phyloP scores from a whole-genome alignment of 805 yeast genomes.

The Ogataea methylovora region DNA sequence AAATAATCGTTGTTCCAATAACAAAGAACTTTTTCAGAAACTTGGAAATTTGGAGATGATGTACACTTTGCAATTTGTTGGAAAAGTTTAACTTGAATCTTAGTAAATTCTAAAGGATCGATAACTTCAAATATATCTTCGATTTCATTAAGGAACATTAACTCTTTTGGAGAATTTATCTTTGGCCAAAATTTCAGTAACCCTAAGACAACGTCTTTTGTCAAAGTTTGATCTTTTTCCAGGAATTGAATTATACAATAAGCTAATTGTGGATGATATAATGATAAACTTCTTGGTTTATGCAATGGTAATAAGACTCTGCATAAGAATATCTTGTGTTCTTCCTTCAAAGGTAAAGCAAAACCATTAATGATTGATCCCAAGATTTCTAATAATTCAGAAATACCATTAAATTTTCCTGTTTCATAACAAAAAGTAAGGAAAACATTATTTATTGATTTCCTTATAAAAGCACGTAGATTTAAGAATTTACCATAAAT shows the following conservation, averaged over 20 bases:
- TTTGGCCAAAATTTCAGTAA: slow-evolving; percentile 94
- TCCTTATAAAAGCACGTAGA: slow-evolving; percentile 82
- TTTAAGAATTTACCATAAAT: slow-evolving; percentile 93
- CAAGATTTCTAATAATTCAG: slow-evolving; percentile 87
- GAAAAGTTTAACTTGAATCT: slow-evolving; percentile 87
- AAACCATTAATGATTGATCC: slow-evolving; percentile 97
- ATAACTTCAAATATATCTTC: slow-evolving; percentile 96
- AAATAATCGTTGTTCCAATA: slow-evolving; percentile 95
- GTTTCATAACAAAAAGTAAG: slow-evolving; percentile 92
- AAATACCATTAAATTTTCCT: slow-evolving; percentile 91
- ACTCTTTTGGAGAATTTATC: slow-evolving; percentile 88
- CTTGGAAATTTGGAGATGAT: slow-evolving; percentile 93
- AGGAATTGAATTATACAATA: slow-evolving; percentile 95
- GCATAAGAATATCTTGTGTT: slow-evolving; percentile 84
- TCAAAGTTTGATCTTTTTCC: slow-evolving; percentile 86
- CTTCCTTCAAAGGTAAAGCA: slow-evolving; percentile 95
- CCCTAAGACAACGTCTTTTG: slow-evolving; percentile 96
- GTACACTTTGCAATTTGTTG: slow-evolving; percentile 93
- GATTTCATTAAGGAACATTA: slow-evolving; percentile 90
- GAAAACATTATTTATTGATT: slow-evolving; percentile 87
- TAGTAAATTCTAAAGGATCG: slow-evolving; percentile 86
- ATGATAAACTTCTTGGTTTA: slow-evolving; percentile 78
- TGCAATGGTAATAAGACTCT: slow-evolving; percentile 88
- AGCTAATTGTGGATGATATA: slow-evolving; percentile 95
- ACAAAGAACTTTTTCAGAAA: slow-evolving; percentile 88